Evolutionary conservation across 2,329 filamentous ascomycete genomes (phyloP).

Genomic region (Neopestalotiopsis sp.): DNA sequence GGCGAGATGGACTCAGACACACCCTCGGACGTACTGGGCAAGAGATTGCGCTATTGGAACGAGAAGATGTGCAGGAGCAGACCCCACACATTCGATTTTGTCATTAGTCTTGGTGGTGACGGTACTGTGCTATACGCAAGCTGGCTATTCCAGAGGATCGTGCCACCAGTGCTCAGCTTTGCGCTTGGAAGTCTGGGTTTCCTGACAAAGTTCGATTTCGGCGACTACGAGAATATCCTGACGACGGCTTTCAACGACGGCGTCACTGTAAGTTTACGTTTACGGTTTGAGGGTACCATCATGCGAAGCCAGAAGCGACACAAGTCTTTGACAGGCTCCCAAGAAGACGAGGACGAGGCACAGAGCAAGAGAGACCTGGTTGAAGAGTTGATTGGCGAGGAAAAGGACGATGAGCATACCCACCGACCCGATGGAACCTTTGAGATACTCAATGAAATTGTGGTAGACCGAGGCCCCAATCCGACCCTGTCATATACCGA

Average conservation of each 20-base stretch:
- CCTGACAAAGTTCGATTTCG: conserved; percentile 94
- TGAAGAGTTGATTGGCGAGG: conserved; percentile 88
- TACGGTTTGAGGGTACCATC: conserved; percentile 91
- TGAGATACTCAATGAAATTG: conserved; percentile 96
- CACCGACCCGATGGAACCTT: conserved; percentile 84
- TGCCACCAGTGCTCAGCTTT: conserved; percentile 92
- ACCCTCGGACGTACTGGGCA: conserved; percentile 43
- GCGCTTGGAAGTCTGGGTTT: conserved; percentile 91
- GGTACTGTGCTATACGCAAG: conserved; percentile 97
- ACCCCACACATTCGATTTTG: conserved; percentile 92
- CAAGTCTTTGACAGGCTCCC: conserved; percentile 29
- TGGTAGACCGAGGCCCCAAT: conserved; percentile 92
- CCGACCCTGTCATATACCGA: conserved; percentile 93
- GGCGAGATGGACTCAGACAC: conserved; percentile 39
- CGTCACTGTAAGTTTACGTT: conserved; percentile 83
- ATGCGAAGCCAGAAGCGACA: conserved; percentile 75
- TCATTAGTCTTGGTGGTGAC: conserved; percentile 90
- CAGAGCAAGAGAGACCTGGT: conserved; percentile 71
- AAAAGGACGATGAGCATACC: conserved; percentile 82
- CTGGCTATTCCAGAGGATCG: conserved; percentile 95
- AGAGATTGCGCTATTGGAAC: conserved; percentile 81
- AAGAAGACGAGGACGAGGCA: conserved; percentile 41
- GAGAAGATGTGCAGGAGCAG: conserved; percentile 76
- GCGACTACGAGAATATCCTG: conserved; percentile 72
- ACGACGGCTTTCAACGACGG: conserved; percentile 78